Base-by-base conservation (phyloP, 2,329 filamentous ascomycete genomes). In the Akanthomyces muscarius region DNA sequence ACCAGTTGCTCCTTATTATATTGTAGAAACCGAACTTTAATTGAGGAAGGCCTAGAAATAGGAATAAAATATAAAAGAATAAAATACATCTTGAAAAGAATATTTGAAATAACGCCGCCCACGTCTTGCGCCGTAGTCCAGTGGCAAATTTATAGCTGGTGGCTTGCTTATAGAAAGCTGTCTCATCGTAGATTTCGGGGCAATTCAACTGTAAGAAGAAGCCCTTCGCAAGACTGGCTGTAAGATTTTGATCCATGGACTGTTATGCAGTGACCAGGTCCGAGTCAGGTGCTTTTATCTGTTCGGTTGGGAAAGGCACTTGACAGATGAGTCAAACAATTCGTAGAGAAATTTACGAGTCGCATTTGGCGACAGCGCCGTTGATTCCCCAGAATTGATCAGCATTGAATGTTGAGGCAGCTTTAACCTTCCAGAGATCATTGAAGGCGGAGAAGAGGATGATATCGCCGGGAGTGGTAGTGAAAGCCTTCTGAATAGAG, bases 361-460 rank as follows among this genome's bases (percentile, higher is more conserved):
- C 45, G 18, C 62, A 64, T 18, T 61, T 55, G 28, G 68, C 66
- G 6, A 70, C 62, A 38, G 70, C 69, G n/a, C 73, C 74, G 38
- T 69, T 69, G 60, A 90, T 85, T 38, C 91, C 92, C 89, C 91
- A 95, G 75, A 81, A 92, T 73, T 87, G 83, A 77, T 96, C 92
- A 2, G 89, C 85, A 64, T 85, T 83, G 74, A 88, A 90, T 1
- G 89, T 89, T 25, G 74, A 79, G 2, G 78, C 73, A 60, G 78
- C 81, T 67, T 89, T 83, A 47, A 77, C 73, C 81, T 96, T 96
- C 91, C 92, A 96, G 57, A 81, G 70, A 65, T 92, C 89, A 74
- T 96, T 89, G 77, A 88, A 94, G 4, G 90, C 88, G 33, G 88
- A 89, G 76, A 95, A 94, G 25, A 96, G 78, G 67, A 93, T 83